These are phyloP conservation scores for Backusella australiensis DNA, from an alignment of 192 early-diverging fungal genomes.

Conservation along the genomic window DNA sequence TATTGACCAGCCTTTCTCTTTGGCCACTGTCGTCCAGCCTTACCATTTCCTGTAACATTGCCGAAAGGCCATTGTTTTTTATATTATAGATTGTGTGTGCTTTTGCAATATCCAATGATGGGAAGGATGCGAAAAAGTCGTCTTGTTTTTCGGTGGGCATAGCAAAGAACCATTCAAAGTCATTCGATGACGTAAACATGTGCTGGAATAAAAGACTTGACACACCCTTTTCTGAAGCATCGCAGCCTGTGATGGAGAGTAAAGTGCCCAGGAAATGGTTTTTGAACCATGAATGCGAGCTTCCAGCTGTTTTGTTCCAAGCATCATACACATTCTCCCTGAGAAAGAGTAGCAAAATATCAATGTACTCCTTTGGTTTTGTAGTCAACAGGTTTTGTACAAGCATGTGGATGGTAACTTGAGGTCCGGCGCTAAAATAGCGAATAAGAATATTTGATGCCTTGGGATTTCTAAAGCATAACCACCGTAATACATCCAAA, in stretches of 20 bases:
- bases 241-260: neutral
- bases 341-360: conserved; percentile 5
- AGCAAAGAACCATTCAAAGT: conserved; percentile 18
- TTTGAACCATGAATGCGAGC: conserved; percentile 19
- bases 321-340: neutral
- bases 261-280: conserved; percentile 21
- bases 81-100: conserved; percentile 1
- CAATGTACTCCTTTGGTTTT: conserved; percentile 17
- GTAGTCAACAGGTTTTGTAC: neutral
- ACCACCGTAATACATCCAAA: neutral
- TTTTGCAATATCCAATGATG: neutral
- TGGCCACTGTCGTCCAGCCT: neutral
- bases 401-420: conserved; percentile 10
- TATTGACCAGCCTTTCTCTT: neutral
- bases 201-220: conserved; percentile 1
- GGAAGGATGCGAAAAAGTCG: neutral
- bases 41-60: conserved; percentile 21
- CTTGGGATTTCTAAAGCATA: neutral
- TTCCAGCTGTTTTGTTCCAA: neutral
- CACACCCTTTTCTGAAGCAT: neutral
- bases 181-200: neutral
- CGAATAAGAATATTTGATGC: conserved; percentile 6
- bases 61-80: conserved; percentile 10
- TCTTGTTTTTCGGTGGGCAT: neutral
- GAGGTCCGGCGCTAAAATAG: conserved; percentile 22